Evolutionary conservation across 1,139 yeast genomes (phyloP), one percentile per base, ranked within the genome.

Genomic region (Hansenula sp.): DNA sequence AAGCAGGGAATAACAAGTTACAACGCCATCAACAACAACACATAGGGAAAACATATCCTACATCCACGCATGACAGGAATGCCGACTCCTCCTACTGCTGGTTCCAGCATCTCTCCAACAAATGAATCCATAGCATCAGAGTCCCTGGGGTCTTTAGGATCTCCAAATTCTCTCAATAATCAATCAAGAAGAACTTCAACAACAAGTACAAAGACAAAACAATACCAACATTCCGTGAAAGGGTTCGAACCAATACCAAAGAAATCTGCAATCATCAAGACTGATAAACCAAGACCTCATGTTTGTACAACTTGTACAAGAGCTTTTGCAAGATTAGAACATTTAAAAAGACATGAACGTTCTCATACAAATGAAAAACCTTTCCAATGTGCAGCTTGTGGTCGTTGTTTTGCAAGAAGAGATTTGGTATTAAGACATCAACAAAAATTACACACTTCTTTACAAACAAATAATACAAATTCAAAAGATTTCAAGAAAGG

Each of bases 281-380:
- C 92, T 0, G 88, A 84, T 57, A 88, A 88, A 59, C 97, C 97
- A 3, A 70, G 97, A 43, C 92, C 96, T 10, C 94, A 87, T 59
- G 80, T 87, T 25, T 92, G 99, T 61, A 75, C 81, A 22, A 85
- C 85, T 12, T 92, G 99, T 62, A 88, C 97, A 1, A 73, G 98
- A 48, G 96, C 97, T 3, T 92, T 92, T 71, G 97, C 97, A 3
- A 73, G 99, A 39, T 73, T 88, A 43, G 98, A 92, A 62, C 99
- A 92, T 62, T 73, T 92, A 53, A 80, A 89, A 60, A 77, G 99
- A 45, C 99, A 92, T 58, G 96, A 90, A 60, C 70, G 97, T 36
- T 83, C 95, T 2, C 99, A 92, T 61, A 92, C 98, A 5, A 89
- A 90, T 60, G 98, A 92, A 61, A 92, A 90, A 60, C 98, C 98